Percentiles rank a stretch among this genome's conserved stretches.
Evolutionary conservation across 73 alveolate genomes (phyloP).

Genomic region (Stentor coeruleus): DNA sequence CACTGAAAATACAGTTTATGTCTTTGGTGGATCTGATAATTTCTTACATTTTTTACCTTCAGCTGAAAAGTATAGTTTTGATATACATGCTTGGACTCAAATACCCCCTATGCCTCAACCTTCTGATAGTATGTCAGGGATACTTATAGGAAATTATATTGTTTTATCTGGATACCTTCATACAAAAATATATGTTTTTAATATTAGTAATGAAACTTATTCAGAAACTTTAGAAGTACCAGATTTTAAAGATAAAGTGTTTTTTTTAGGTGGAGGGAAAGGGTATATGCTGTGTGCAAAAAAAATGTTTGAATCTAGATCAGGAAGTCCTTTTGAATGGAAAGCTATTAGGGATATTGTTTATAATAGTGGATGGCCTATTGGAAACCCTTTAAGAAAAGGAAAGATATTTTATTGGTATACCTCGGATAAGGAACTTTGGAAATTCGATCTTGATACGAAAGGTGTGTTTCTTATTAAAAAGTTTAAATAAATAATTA

Average conservation of each 20-base stretch:
- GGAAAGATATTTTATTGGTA: neutral
- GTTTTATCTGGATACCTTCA: neutral
- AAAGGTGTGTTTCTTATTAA: neutral
- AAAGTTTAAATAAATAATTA: neutral
- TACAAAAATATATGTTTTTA: neutral
- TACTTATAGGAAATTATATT: neutral
- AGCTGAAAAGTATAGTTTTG: neutral
- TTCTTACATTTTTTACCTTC: no score
- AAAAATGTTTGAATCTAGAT: neutral
- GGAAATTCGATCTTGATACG: neutral
- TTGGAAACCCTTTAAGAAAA: neutral
- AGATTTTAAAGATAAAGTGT: neutral
- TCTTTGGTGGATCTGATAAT: neutral
- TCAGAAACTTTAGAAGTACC: neutral
- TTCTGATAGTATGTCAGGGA: neutral
- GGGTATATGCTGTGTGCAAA: neutral
- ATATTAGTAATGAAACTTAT: no score
- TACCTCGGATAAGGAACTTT: neutral
- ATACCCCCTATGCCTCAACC: neutral
- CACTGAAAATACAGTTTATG: neutral
- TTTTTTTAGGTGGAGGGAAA: neutral
- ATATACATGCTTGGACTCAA: neutral
- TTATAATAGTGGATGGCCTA: neutral
- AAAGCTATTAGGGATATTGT: neutral
- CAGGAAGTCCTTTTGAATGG: neutral